Evolutionary conservation across 2,329 filamentous ascomycete species (phyloP).

Genomic region (Paracorniculantispora psalliotae): DNA sequence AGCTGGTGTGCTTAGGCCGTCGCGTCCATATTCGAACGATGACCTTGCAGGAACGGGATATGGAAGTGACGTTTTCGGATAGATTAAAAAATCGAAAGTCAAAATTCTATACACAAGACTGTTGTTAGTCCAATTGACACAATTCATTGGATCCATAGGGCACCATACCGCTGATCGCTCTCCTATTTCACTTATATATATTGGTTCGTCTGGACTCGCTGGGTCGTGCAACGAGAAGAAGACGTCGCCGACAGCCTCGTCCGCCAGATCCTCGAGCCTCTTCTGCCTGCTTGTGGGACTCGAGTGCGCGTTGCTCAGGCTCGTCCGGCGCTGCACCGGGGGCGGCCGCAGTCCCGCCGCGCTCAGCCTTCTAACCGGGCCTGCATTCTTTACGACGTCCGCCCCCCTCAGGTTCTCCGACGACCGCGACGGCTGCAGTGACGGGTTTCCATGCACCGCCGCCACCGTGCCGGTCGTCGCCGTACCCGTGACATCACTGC

Average conservation of each 20-base stretch:
- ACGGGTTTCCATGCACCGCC: conserved; percentile 44
- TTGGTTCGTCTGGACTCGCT: conserved; percentile 55
- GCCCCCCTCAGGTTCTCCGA: conserved; percentile 41
- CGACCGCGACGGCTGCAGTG: conserved; percentile 53
- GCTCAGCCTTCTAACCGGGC: conserved; percentile 21
- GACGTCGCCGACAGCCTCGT: conserved; percentile 71
- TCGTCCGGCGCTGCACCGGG: conserved; percentile 38
- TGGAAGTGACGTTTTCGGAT: conserved; percentile 51
- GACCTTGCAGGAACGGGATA: conserved; percentile 62
- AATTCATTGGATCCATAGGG: too few species aligned
- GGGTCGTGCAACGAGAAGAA: conserved; percentile 82
- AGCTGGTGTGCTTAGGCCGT: conserved; percentile 46
- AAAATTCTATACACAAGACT: conserved; percentile 78
- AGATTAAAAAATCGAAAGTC: conserved; percentile 84
- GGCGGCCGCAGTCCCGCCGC: conserved; percentile 19
- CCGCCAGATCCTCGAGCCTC: conserved; percentile 68
- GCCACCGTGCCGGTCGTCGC: too few species aligned
- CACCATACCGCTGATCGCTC: conserved; percentile 63
- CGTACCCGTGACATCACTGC: conserved; percentile 24
- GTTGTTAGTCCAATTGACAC: too few species aligned
- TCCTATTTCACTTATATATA: conserved; percentile 86
- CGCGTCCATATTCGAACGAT: conserved; percentile 71
- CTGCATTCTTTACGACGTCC: too few species aligned
- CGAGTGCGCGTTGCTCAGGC: conserved; percentile 43
- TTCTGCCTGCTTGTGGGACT: conserved; percentile 58